Evolutionary conservation across 2,329 filamentous ascomycete genomes (phyloP).

Genomic region (Talaromyces sp.): DNA sequence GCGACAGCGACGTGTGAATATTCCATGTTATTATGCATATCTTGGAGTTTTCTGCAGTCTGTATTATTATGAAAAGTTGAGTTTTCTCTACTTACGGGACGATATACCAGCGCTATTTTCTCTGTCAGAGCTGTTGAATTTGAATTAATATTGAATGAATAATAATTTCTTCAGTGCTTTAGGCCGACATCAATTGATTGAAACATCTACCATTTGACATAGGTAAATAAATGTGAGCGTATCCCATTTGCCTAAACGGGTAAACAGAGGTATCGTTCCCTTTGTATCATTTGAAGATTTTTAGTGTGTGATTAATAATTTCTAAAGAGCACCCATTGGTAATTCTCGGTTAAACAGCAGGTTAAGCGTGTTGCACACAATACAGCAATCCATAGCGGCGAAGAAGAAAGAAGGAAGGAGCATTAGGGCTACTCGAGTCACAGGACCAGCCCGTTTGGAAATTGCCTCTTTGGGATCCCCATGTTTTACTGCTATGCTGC

Average conservation of each 20-base stretch:
- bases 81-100: neutral
- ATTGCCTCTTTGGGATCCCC: neutral
- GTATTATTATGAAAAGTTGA: neutral
- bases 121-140: neutral
- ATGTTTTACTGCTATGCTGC: neutral
- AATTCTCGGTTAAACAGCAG: no score
- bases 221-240: neutral
- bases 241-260: no score
- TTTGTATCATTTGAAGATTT: neutral
- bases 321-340: no score
- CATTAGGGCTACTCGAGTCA: neutral
- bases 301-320: no score
- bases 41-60: neutral
- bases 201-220: no score
- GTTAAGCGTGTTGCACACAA: no score
- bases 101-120: neutral
- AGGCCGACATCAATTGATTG: no score
- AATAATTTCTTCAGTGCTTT: neutral
- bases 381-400: neutral
- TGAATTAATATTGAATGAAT: neutral
- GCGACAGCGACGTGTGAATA: neutral
- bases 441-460: neutral
- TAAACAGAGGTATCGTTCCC: neutral
- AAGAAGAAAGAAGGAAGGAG: neutral
- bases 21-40: neutral